A percentile compares a stretch with the other conserved stretches of the same genome.
Conservation (phyloP, 345 rosid genomes). For the Limnanthes douglasii region DNA sequence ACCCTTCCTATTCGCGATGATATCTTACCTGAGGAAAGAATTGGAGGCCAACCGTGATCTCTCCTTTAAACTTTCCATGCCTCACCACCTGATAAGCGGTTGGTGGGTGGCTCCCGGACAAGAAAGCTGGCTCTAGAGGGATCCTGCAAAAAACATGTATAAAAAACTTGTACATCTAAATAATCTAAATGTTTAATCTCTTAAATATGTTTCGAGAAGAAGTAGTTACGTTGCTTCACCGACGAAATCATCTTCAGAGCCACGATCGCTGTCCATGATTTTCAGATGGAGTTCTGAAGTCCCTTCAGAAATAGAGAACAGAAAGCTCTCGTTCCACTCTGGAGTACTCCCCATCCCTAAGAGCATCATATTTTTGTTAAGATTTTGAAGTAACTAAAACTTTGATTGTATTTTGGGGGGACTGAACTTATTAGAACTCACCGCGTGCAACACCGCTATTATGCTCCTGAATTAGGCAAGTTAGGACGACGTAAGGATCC, state of each 20-base stretch:
- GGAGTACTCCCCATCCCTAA: slow-evolving; percentile 52
- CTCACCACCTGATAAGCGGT: slow-evolving; percentile 16
- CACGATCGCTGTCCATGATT: slow-evolving; percentile 53
- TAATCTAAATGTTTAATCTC: no score
- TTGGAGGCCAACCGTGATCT: slow-evolving; percentile 18
- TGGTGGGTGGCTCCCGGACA: slow-evolving; percentile 16
- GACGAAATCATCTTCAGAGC: slow-evolving; percentile 40
- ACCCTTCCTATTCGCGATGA: no score
- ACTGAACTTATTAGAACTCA: neutral
- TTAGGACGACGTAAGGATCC: slow-evolving; percentile 29
- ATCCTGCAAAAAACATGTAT: slow-evolving; percentile 9
- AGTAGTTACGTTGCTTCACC: slow-evolving; percentile 57
- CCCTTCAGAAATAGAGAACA: slow-evolving; percentile 40
- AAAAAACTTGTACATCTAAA: neutral
- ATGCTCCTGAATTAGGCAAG: slow-evolving; percentile 38
- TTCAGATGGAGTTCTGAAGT: slow-evolving; percentile 33
- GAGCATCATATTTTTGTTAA: slow-evolving; percentile 3
- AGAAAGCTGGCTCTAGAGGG: slow-evolving; percentile 13
- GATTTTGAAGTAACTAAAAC: neutral
- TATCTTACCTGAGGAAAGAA: slow-evolving; percentile 19
- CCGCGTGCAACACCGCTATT: slow-evolving; percentile 39
- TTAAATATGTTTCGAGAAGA: neutral
- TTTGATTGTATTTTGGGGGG: neutral
- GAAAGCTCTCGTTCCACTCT: slow-evolving; percentile 73
- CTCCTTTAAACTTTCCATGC: slow-evolving; percentile 14